A percentile compares a stretch with the other conserved stretches of the same genome.
phyloP scores from a whole-genome alignment of 352 stramenopile genomes.

The Achlya hypogyna region DNA sequence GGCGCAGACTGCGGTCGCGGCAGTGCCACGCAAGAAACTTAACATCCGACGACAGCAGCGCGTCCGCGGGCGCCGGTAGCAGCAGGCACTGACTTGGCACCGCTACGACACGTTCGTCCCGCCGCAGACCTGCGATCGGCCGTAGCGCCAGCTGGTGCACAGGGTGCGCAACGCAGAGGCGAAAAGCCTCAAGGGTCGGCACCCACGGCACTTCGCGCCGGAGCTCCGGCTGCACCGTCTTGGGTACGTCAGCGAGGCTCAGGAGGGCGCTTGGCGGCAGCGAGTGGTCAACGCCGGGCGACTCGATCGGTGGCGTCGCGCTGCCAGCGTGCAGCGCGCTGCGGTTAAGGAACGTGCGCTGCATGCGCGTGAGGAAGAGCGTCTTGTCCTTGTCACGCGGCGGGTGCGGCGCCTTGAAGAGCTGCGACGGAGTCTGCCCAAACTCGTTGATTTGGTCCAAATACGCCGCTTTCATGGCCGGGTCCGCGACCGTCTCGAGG shows the following conservation, averaged over 20 bases:
- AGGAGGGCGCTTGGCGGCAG: too few species aligned
- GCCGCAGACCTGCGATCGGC: conserved; percentile 33
- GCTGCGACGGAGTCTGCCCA: conserved; percentile 94
- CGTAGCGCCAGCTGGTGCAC: not conserved
- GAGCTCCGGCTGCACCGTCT: not conserved
- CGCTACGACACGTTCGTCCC: conserved; percentile 38
- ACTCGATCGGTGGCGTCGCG: not conserved
- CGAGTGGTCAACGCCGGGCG: not conserved
- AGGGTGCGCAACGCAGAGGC: not conserved
- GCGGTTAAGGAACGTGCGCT: conserved; percentile 2
- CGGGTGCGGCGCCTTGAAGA: conserved; percentile 81
- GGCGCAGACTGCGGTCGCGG: conserved; percentile 51
- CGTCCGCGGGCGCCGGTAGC: conserved; percentile 32
- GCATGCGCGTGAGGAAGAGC: not conserved
- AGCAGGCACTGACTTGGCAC: conserved; percentile 42
- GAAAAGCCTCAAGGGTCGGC: not conserved
- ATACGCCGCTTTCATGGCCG: conserved; percentile 63
- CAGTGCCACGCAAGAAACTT: conserved; percentile 69
- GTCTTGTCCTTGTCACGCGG: conserved; percentile 21
- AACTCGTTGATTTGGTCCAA: conserved; percentile 98
- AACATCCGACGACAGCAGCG: conserved; percentile 24
- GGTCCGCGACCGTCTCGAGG: conserved; percentile 74
- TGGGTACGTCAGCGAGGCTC: not conserved
- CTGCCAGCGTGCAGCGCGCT: not conserved
- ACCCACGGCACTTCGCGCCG: not conserved